phyloP scores from a whole-genome alignment of 352 stramenopile genomes.

The Blastocystis sp. region DNA sequence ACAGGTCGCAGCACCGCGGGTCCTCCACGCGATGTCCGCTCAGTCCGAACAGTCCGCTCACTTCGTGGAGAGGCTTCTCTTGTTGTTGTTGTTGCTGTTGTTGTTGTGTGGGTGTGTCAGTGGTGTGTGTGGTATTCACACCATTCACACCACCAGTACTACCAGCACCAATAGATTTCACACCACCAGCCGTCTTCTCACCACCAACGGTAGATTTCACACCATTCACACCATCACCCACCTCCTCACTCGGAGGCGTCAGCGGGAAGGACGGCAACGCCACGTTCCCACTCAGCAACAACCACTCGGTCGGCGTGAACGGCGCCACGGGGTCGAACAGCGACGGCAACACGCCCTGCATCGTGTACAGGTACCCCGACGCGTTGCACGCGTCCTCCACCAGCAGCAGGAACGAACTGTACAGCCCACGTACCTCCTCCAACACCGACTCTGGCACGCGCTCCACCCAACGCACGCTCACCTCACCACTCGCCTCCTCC shows the following conservation, averaged over 20 bases:
- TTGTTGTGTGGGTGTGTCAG: too few relatives aligned
- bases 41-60: not conserved
- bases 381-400: conserved; percentile 29
- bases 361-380: not conserved
- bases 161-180: too few relatives aligned
- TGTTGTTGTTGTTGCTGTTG: too few relatives aligned
- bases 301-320: conserved; percentile 8
- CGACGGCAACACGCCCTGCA: not conserved
- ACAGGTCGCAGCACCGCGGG: conserved; percentile 7
- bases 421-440: not conserved
- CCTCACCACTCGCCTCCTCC: not conserved
- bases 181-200: too few relatives aligned
- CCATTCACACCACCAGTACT: too few relatives aligned
- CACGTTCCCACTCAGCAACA: conserved; percentile 25
- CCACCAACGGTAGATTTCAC: not conserved
- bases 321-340: not conserved
- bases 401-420: not conserved
- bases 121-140: too few relatives aligned
- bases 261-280: not conserved
- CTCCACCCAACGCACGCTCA: not conserved
- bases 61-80: not conserved
- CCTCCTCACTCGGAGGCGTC: not conserved
- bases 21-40: not conserved
- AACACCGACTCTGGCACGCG: not conserved
- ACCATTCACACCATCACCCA: not conserved